Percentiles rank a stretch among this genome's conserved stretches.
These are phyloP conservation scores for Medicago arabica DNA, from an alignment of 306 rosid species.

Conservation along the genomic window DNA sequence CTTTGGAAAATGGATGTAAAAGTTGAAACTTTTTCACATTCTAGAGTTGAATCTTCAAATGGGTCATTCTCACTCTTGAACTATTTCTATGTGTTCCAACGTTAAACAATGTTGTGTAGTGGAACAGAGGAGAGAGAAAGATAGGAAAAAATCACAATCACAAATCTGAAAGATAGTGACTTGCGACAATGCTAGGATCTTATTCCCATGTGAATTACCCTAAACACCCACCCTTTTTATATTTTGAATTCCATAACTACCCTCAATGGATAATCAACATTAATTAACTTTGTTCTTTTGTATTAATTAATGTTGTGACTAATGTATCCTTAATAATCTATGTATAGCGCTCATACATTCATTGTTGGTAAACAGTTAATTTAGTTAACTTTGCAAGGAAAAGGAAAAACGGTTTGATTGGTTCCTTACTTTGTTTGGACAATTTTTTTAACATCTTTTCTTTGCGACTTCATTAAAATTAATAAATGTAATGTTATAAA, in stretches of 20 bases:
- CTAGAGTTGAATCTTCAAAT: slow-evolving; percentile 12
- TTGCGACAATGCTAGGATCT: slow-evolving; percentile 67
- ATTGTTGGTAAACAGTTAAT: slow-evolving; percentile 9
- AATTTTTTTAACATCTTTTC: neutral
- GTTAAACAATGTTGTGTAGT: neutral
- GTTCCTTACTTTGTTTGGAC: neutral
- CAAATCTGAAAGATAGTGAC: slow-evolving; percentile 87
- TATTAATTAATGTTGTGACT: neutral
- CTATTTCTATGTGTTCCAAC: neutral
- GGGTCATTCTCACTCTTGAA: slow-evolving; percentile 31
- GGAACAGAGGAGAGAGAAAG: slow-evolving; percentile 23
- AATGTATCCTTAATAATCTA: neutral
- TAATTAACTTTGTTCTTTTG: neutral
- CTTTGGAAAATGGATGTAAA: neutral
- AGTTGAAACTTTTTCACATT: slow-evolving; percentile 6
- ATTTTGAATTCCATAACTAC: neutral
- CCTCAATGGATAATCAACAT: slow-evolving; percentile 20
- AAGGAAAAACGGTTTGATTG: neutral
- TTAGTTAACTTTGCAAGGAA: neutral
- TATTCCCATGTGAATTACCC: slow-evolving; percentile 53
- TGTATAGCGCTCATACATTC: neutral
- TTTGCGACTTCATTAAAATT: neutral
- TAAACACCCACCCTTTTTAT: slow-evolving; percentile 28
- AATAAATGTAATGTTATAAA: neutral
- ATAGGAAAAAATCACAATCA: slow-evolving; percentile 59